Evolutionary conservation across 106 monocot genomes (phyloP).

Genomic region (Platanthera zijinensis): DNA sequence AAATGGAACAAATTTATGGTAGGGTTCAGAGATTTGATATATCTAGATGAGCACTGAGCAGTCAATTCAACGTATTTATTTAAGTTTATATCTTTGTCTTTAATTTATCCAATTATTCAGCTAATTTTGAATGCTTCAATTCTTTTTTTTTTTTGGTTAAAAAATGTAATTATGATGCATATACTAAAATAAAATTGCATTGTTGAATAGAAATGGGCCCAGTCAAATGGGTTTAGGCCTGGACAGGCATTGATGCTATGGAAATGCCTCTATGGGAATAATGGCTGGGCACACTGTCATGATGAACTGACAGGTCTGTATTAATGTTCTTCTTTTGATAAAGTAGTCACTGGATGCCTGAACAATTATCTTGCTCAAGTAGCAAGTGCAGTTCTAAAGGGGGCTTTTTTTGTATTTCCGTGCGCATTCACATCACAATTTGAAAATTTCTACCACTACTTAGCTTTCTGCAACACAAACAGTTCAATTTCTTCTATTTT

Average conservation of each 20-base stretch:
- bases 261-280: constrained; percentile 86
- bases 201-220: constrained; percentile 73
- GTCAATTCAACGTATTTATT: background rate
- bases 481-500: background rate
- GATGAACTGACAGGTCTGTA: constrained; percentile 72
- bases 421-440: background rate
- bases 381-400: background rate
- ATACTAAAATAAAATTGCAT: background rate
- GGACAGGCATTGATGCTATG: constrained; percentile 93
- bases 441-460: background rate
- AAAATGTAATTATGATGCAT: background rate
- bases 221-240: constrained; percentile 75
- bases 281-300: constrained; percentile 56
- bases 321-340: background rate
- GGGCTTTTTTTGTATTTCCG: too few relatives aligned
- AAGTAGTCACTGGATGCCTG: background rate
- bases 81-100: background rate
- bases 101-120: background rate
- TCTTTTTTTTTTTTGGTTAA: background rate
- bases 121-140: background rate
- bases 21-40: background rate
- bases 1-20: background rate
- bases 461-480: background rate
- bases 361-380: background rate
- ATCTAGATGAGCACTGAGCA: background rate